Conservation (phyloP, 2,329 filamentous ascomycete species). For the Lecanicillium sp. region DNA sequence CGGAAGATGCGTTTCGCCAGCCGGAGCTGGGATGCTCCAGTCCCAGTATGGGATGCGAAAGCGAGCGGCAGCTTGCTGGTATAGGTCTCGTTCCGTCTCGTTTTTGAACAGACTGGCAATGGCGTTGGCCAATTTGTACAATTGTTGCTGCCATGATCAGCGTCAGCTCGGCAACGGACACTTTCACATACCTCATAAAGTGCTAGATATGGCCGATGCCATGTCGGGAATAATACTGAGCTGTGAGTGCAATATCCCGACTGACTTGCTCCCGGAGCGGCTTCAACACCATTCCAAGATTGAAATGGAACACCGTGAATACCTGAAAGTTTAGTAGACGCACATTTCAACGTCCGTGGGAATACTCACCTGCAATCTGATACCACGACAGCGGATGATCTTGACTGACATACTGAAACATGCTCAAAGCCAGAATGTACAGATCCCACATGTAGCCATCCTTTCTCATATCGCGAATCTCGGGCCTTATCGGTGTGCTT, state of each 20-base stretch:
- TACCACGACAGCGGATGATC: constrained; percentile 65
- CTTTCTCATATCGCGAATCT: constrained; percentile 61
- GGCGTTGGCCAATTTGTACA: constrained; percentile 29
- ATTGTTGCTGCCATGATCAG: constrained; percentile 31
- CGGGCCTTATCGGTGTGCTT: constrained; percentile 46
- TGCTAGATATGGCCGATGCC: constrained; percentile 76
- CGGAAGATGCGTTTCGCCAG: constrained; percentile 43
- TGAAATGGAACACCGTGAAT: constrained; percentile 72
- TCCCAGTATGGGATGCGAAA: constrained; percentile 57
- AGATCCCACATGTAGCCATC: constrained; percentile 67
- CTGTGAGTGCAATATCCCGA: constrained; percentile 73
- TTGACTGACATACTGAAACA: constrained; percentile 64
- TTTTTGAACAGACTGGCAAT: constrained; percentile 46
- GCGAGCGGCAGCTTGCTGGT: constrained; percentile 42
- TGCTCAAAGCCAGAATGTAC: constrained; percentile 67
- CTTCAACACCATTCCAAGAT: constrained; percentile 47
- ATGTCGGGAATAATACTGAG: constrained; percentile 69
- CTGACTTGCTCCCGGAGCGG: constrained; percentile 44
- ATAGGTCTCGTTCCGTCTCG: constrained; percentile 38
- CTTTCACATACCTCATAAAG: constrained; percentile 44
- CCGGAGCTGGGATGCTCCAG: constrained; percentile 46
- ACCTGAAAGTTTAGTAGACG: constrained; percentile 37
- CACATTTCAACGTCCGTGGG: neutral
- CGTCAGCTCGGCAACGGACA: constrained; percentile 16
- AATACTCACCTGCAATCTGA: constrained; percentile 61